Base-by-base conservation (phyloP, 768 basidiomycete genomes). In the Astraeus odoratus region DNA sequence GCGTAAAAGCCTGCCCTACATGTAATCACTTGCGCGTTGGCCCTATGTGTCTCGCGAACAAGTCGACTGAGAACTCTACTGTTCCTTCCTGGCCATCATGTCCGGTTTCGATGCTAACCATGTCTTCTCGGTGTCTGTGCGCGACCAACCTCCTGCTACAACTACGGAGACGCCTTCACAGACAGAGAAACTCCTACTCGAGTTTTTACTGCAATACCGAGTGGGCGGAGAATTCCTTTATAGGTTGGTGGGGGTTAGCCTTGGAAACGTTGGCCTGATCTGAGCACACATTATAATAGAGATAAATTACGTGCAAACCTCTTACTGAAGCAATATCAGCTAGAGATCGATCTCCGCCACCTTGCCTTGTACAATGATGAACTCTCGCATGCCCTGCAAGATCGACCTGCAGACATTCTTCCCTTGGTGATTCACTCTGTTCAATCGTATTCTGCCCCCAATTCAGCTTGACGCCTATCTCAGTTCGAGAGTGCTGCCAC, bases 401-500 rank as follows among this genome's bases (percentile, higher is more conserved):
- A 91, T 52, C 73, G 76, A 55, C 96, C 96, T 15, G 82, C 85
- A 5, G 96, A 97, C 51, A 76, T 92, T 30, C 68, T 98, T 42
- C 92, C 92, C 38, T 63, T 94, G 54, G 94, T 96, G 48, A 50
- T 81, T 68, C 24, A 18, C 10, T 12, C 34, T 13, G 33, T 24
- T 31, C 7, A 23, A 10, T 15, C 16, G 16, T 2, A 2, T 8
- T 8, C 18, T 18, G 15, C 4, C n/a, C 40, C 29, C 18, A 26
- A 41, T 27, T 34, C 25, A 48, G n/a, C n/a, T 22, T 51, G 31
- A 37, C 41, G 16, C 33, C 13, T 24, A 1, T 15, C 4, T 42
- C 52, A 97, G 93, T 91, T 98, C 60, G 96, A 99, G 67, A 84
- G 80, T 53, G 94, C 95, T 0, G 81, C 90, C 8, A 80, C 90